Conservation (phyloP, 2,329 filamentous ascomycete species). For the Fusarium napiforme region DNA sequence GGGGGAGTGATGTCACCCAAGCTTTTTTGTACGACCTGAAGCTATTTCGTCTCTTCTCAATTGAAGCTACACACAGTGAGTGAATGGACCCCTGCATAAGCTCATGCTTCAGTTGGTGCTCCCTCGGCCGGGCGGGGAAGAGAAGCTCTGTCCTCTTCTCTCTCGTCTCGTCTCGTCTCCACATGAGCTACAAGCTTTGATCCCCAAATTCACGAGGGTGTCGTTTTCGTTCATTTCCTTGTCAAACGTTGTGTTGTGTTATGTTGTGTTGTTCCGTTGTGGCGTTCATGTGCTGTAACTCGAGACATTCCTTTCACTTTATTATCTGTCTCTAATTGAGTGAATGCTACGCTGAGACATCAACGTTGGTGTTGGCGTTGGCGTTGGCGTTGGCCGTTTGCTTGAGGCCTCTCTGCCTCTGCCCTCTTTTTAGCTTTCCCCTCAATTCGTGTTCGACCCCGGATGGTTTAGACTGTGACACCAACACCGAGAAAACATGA, state of each 20-base stretch:
- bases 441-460: conserved; percentile 16
- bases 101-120: not conserved
- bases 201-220: not conserved
- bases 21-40: conserved; percentile 15
- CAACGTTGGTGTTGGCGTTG: not conserved
- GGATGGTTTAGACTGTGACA: conserved; percentile 9
- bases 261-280: not conserved
- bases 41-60: conserved; percentile 11
- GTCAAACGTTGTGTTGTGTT: not conserved
- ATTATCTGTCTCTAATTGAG: not conserved
- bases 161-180: not conserved
- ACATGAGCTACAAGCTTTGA: not conserved
- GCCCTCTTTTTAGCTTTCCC: not conserved
- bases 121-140: not conserved
- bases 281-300: conserved; percentile 19
- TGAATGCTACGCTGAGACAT: not conserved
- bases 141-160: not conserved
- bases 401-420: conserved; percentile 7
- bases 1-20: conserved; percentile 32
- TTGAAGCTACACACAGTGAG: not conserved
- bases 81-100: not conserved
- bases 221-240: not conserved
- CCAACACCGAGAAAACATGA: conserved; percentile 24
- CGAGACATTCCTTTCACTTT: not conserved
- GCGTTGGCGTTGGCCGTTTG: not conserved